Percentiles rank a stretch among this genome's conserved stretches.
These are phyloP conservation scores for Plasmodium berghei DNA, from an alignment of 169 alveolate genomes.

Conservation along the genomic window DNA sequence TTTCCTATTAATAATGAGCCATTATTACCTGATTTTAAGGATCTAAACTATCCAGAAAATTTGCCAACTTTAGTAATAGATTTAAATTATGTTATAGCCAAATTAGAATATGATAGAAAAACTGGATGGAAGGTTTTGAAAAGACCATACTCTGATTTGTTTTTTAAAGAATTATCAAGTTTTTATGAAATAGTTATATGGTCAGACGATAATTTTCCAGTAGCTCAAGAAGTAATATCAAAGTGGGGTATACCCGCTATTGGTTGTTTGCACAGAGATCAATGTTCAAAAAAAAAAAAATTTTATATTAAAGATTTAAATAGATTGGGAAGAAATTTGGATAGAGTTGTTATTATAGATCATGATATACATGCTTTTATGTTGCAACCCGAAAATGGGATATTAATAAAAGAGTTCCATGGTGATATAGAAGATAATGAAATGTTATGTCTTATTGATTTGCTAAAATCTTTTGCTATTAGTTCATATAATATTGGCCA, in stretches of 20 bases:
- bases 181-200: constrained; percentile 95
- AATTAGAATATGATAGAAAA: constrained; percentile 88
- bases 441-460: constrained; percentile 83
- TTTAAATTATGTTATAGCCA: constrained; percentile 89
- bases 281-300: constrained; percentile 87
- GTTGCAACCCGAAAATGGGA: constrained; percentile 89
- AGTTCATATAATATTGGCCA: constrained; percentile 83
- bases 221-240: constrained; percentile 90
- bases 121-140: constrained; percentile 93
- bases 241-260: constrained; percentile 93
- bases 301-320: constrained; percentile 84
- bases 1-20: constrained; percentile 87
- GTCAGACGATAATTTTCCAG: constrained; percentile 93
- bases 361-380: constrained; percentile 86
- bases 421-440: constrained; percentile 91
- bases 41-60: constrained; percentile 91
- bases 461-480: constrained; percentile 88
- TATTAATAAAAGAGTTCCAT: constrained; percentile 84
- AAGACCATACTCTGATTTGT: constrained; percentile 94
- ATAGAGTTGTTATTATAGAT: constrained; percentile 89
- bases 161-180: constrained; percentile 89
- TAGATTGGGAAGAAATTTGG: constrained; percentile 90
- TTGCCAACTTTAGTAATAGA: constrained; percentile 93
- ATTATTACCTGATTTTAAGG: constrained; percentile 90
- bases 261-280: constrained; percentile 91